phyloP scores from a whole-genome alignment of 768 basidiomycete genomes.

The Macrolepiota fuliginosa region DNA sequence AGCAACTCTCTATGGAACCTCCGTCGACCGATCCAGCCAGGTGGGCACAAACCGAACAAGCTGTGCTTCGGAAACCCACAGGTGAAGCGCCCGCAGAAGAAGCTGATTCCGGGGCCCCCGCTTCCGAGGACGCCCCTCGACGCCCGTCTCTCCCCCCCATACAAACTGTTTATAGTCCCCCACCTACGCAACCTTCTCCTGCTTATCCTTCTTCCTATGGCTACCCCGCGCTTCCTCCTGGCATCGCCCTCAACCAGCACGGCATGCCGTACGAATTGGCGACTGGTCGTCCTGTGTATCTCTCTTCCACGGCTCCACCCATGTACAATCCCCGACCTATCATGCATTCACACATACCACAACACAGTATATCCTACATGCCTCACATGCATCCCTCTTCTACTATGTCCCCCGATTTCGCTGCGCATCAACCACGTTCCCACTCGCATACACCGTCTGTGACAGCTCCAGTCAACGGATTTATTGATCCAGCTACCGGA shows the following conservation, averaged over 20 bases:
- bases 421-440: slow-evolving; percentile 32
- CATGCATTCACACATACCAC: slow-evolving; percentile 51
- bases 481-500: slow-evolving; percentile 64
- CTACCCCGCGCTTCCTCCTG: slow-evolving; percentile 66
- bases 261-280: slow-evolving; percentile 82
- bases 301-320: slow-evolving; percentile 49
- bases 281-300: slow-evolving; percentile 77
- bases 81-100: slow-evolving; percentile 12
- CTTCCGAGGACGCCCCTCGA: slow-evolving; percentile 22
- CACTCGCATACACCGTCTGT: slow-evolving; percentile 36
- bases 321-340: slow-evolving; percentile 70
- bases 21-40: slow-evolving; percentile 32
- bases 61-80: slow-evolving; percentile 39
- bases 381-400: slow-evolving; percentile 63
- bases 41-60: slow-evolving; percentile 44
- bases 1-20: slow-evolving; percentile 35
- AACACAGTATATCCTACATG: slow-evolving; percentile 40
- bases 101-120: slow-evolving; percentile 19
- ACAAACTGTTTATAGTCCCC: slow-evolving; percentile 41
- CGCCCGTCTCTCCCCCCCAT: slow-evolving; percentile 37
- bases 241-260: slow-evolving; percentile 69
- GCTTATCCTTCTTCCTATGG: slow-evolving; percentile 68
- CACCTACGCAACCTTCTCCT: slow-evolving; percentile 48
- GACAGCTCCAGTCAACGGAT: slow-evolving; percentile 60
- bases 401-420: slow-evolving; percentile 61